Evolutionary conservation across 1,284 basidiomycete species (phyloP), one percentile per base, ranked within the genome.

Genomic region (Pseudozyma hubeiensis): DNA sequence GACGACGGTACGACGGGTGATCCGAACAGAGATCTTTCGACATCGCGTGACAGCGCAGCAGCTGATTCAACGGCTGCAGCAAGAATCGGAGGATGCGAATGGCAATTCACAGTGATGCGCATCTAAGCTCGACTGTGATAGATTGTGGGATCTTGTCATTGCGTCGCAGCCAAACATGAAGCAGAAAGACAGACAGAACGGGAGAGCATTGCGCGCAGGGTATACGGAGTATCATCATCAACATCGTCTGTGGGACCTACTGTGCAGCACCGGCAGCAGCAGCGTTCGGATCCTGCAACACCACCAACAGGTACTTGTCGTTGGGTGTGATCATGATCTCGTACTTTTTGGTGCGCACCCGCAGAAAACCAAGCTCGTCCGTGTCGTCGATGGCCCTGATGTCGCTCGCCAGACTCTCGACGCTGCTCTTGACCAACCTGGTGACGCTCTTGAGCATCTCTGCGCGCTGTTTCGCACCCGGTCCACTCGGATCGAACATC

Each of bases 291-390:
- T 67, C 59, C 64, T 83, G 81, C 39, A 83, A 41, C 0, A 83
- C 81, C 7, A 83, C 81, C 16, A 83, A 53, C 0, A 83, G 59
- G 34, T 82, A 83, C 64, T 81, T 82, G 49, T 82, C 66, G 50
- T 78, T 81, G 16, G 82, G 82, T 30, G 80, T 77, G 43, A 84
- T 75, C 53, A 84, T 78, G 53, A 84, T 78, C 45, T 84, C 82
- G 63, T 80, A 81, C 49, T 73, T 74, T 33, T 69, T 77, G 19
- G 78, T 83, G 17, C 82, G 66, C 24, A 84, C 64, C 10, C 82
- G 62, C 17, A 84, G 16, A 10, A 84, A 78, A 2, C 75, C 64
- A 0, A 83, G 44, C 33, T 80, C 80, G 52, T 84, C 82, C 13
- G 53, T 63, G 4, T 56, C 65, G 48, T 79, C 77, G n/a, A 71